Evolutionary conservation across 352 stramenopile genomes (phyloP), one percentile per base, ranked within the genome.

Genomic region (Phytopythium boreale): DNA sequence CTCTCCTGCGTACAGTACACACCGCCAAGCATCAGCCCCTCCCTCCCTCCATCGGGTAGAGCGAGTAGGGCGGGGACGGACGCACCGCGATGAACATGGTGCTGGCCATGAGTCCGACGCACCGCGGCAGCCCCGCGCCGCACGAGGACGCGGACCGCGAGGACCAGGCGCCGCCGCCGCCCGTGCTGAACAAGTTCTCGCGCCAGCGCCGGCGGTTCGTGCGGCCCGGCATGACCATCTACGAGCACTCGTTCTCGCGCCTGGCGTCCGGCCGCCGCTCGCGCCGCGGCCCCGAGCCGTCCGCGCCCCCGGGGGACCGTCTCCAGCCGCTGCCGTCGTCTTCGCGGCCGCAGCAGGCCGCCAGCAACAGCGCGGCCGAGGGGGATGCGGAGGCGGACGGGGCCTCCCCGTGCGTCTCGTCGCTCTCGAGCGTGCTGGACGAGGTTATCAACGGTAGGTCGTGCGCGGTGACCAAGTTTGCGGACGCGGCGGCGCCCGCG

Each of bases 221-320:
- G n/a, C 84, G 84, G 46, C 57, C 79, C 11, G 70, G 67, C 4
- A 64, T 77, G 26, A 88, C 76, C 10, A 72, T 67, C 6, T 88
- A 77, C 60, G 79, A 83, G 62, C 53, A 76, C 53, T 82, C 69
- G 19, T 82, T 88, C 67, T 85, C 74, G 2, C 67, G 74, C 20
- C 66, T 44, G 56, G 17, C 37, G 46, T 27, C 41, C 24, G 10
- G n/a, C n/a, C 24, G 43, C 27, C 29, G 47, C 43, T 9, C 65
- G 57, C 37, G 53, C n/a, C 37, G n/a, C 31, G 19, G 17, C 20
- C 9, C 31, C 5, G 27, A 5, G 10, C 50, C 50, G 26, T 34
- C 24, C 26, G 2, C 27, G 10, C 17, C 24, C 26, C 5, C 50
- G 9, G 50, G n/a, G 26, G 41, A 56, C n/a, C 24, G 56, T 19